A percentile compares a stretch with the other conserved stretches of the same genome.
phyloP scores from a whole-genome alignment of 2,329 filamentous ascomycete genomes.

The Orbilia quercus region DNA sequence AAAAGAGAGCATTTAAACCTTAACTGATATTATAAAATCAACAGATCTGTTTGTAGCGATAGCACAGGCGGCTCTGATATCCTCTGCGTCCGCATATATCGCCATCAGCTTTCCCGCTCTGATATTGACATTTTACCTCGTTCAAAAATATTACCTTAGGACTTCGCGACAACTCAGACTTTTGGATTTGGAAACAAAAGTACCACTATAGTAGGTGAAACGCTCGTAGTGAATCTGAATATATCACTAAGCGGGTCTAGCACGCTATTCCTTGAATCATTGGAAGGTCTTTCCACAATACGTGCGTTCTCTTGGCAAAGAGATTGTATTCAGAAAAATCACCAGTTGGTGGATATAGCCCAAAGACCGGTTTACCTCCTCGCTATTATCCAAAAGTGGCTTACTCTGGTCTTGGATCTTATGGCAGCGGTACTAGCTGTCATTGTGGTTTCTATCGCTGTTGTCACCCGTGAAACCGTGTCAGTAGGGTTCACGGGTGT shows the following conservation, averaged over 20 bases:
- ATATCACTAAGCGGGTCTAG: neutral
- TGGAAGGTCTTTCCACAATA: constrained; percentile 69
- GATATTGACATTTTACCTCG: constrained; percentile 65
- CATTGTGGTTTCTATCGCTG: constrained; percentile 67
- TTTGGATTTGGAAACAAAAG: constrained; percentile 72
- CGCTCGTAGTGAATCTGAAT: neutral
- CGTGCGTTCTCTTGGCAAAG: constrained; percentile 70
- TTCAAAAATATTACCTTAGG: constrained; percentile 71
- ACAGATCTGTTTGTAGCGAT: constrained; percentile 64
- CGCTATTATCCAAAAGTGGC: constrained; percentile 70
- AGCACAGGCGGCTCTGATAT: constrained; percentile 67
- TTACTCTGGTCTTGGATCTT: constrained; percentile 67
- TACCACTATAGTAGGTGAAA: constrained; percentile 67
- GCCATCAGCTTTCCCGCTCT: constrained; percentile 68
- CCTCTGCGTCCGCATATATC: constrained; percentile 66
- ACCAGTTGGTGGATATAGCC: constrained; percentile 67
- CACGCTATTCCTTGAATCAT: constrained; percentile 70
- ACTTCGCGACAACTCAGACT: constrained; percentile 72
- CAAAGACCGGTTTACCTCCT: constrained; percentile 71
- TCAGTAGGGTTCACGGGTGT: constrained; percentile 62
- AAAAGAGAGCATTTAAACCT: too few relatives aligned
- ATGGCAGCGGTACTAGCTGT: constrained; percentile 67
- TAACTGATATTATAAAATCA: too few relatives aligned
- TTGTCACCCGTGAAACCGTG: constrained; percentile 62
- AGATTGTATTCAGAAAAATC: constrained; percentile 65